Percentiles rank a stretch among this genome's conserved stretches.
These are phyloP conservation scores for Schoenoplectus tabernaemontani DNA, from an alignment of 202 grass and related monocot species.

Conservation along the genomic window DNA sequence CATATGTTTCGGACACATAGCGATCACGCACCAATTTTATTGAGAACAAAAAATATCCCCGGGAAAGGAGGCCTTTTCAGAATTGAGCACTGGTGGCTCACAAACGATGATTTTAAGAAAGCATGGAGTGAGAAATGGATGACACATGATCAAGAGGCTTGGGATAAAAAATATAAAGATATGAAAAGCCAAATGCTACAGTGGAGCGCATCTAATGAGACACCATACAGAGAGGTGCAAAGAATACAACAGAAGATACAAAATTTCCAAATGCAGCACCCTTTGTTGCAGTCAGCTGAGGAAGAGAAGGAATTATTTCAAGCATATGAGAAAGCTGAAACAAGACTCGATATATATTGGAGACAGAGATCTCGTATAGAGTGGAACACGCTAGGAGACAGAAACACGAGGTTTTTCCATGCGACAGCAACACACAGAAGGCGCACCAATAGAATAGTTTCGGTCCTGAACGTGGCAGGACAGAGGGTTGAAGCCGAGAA, in stretches of 20 bases:
- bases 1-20: not conserved
- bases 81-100: not conserved
- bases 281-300: no score
- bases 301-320: no score
- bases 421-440: no score
- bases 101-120: not conserved
- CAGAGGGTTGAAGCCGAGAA: no score
- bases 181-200: accelerated
- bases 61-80: not conserved
- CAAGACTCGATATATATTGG: no score
- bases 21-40: not conserved
- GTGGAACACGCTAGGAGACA: no score
- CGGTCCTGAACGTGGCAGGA: no score
- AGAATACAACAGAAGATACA: not conserved
- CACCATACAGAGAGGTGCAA: not conserved
- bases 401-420: no score
- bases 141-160: not conserved
- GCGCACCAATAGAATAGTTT: no score
- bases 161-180: not conserved
- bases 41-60: not conserved
- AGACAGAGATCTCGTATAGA: no score
- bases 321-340: no score
- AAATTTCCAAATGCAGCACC: no score
- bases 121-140: not conserved
- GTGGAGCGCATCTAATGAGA: not conserved